phyloP scores from a whole-genome alignment of 1,284 basidiomycete species.

The Cystobasidium slooffiae region DNA sequence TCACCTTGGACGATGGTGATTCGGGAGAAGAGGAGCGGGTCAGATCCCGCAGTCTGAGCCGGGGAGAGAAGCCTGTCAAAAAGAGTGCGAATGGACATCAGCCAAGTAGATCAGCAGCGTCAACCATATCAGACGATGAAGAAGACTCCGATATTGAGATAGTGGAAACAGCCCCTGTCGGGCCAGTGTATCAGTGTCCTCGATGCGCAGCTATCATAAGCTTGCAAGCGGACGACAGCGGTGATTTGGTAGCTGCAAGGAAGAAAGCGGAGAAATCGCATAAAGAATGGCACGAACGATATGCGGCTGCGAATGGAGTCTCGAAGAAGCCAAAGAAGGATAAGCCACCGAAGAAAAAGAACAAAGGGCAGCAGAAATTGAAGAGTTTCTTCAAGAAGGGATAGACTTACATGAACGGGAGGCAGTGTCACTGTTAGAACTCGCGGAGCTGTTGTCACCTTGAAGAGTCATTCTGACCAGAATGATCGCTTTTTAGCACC shows the following conservation, averaged over 20 bases:
- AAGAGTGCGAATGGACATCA: not conserved
- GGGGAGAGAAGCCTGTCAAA: not conserved
- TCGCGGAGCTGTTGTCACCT: too few species aligned
- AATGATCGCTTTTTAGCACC: too few species aligned
- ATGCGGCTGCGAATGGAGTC: conserved; percentile 6
- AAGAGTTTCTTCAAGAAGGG: conserved; percentile 47
- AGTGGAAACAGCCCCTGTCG: conserved; percentile 21
- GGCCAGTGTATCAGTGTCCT: conserved; percentile 38
- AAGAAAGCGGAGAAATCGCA: conserved; percentile 8
- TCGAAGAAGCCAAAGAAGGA: conserved; percentile 29
- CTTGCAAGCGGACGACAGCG: conserved; percentile 20
- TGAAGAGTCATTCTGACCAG: too few species aligned
- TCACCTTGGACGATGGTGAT: conserved; percentile 24
- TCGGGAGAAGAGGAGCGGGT: not conserved
- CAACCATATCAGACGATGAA: conserved; percentile 20
- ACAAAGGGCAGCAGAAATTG: conserved; percentile 47
- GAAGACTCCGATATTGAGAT: conserved; percentile 24
- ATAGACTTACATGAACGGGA: not conserved
- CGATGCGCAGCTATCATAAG: conserved; percentile 26
- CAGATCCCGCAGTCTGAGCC: not conserved
- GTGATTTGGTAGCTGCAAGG: conserved; percentile 13
- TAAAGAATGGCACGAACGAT: conserved; percentile 5
- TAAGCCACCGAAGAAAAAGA: conserved; percentile 36
- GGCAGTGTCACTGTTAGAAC: too few species aligned
- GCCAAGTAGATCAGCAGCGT: conserved; percentile 8